Base-by-base conservation (phyloP, 1,284 basidiomycete genomes). In the Malassezia nana region DNA sequence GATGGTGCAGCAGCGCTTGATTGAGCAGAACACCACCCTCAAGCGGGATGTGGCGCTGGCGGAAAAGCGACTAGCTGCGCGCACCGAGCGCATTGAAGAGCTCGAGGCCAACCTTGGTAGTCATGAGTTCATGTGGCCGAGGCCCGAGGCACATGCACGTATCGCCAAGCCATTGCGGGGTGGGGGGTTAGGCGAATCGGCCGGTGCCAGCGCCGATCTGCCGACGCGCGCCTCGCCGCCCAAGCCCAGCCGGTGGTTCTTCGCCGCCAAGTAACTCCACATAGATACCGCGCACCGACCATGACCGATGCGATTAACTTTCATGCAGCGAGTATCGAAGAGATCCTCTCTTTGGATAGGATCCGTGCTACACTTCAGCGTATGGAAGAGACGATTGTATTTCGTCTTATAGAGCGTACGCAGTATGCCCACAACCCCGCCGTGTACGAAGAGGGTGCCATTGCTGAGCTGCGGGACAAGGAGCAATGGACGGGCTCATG, bases 21-120 rank as follows among this genome's bases (percentile, higher is more conserved):
- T 98, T 55, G 94, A 98, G 77, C 94, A 99, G 78, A 99, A 99
- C 77, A 86, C 89, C 15, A 82, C 85, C 18, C 79, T 99, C 66
- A 99, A 99, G 82, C 95, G 94, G 78, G 94, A 98, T 76, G 86
- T 91, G 30, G 89, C 89, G 22, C 87, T 94, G 61, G 89, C 92
- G 46, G 94, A 98, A 77, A 85, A 91, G 68, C 96, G 96, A 77
- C 78, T 99, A 32, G 80, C 92, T 62, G 89, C 91, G 25, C 83
- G 94, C 47, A 96, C 95, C 74, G 94, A 98, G 76, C 85, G 94
- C 65, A 98, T 99, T 77, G 65, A 66, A 44, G 58, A 55, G 39
- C 80, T 99, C 60, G 94, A 99, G 76, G 83, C 84, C 7, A 78
- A 94, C 42, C 80, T 96, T 20, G 90, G 95, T 66, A 89, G 90